Percentiles rank a stretch among this genome's conserved stretches.
Evolutionary conservation across 768 basidiomycete genomes (phyloP).

Genomic region (Lactarius indigo): DNA sequence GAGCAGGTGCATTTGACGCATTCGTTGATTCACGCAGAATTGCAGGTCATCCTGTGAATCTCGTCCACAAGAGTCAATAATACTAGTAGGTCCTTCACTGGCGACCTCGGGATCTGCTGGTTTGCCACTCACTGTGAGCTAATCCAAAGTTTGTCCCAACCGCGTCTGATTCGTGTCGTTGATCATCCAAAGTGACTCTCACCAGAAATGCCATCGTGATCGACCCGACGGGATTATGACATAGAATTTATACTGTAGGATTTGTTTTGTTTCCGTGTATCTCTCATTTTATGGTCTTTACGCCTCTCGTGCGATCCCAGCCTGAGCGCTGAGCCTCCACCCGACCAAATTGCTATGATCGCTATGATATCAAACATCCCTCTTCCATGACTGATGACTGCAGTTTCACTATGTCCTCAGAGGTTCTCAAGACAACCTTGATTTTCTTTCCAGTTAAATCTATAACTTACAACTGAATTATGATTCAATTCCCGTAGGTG

Average conservation of each 20-base stretch:
- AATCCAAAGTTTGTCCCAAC: background rate
- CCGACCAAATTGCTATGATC: too few species aligned
- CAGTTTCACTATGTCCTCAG: too few species aligned
- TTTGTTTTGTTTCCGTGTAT: background rate
- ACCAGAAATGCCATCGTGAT: background rate
- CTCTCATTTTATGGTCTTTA: too few species aligned
- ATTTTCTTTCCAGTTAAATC: too few species aligned
- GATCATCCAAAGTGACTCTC: background rate
- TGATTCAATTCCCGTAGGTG: too few species aligned
- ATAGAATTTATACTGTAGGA: background rate
- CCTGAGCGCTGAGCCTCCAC: too few species aligned
- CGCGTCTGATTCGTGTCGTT: background rate
- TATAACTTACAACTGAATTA: too few species aligned
- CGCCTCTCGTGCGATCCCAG: too few species aligned
- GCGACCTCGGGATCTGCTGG: background rate
- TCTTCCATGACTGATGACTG: background rate
- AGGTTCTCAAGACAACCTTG: too few species aligned
- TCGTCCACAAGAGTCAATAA: background rate
- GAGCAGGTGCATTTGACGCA: background rate
- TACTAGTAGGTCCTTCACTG: background rate
- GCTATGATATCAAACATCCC: too few species aligned
- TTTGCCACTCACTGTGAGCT: too few species aligned
- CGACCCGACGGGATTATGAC: background rate
- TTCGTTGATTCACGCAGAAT: background rate
- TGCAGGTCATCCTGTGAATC: background rate